Evolutionary conservation across 2,329 filamentous ascomycete genomes (phyloP).

Genomic region (Pyrenophora tritici-repentis): DNA sequence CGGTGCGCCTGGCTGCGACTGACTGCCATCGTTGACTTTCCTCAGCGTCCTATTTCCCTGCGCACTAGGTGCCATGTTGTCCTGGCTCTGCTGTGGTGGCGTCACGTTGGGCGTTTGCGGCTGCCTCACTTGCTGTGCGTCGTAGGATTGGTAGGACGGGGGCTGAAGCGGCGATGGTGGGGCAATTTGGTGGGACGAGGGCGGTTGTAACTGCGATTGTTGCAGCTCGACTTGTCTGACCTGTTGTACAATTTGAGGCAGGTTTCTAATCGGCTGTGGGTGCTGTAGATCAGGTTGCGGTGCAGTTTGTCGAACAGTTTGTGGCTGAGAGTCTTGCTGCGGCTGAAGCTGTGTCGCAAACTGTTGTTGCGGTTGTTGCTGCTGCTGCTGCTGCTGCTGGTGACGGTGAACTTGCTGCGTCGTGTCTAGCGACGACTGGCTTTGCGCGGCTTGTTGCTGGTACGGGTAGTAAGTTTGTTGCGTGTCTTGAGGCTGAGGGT

Average conservation of each 20-base stretch:
- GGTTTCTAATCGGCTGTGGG: conserved; percentile 37
- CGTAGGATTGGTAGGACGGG: conserved; percentile 40
- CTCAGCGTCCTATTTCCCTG: conserved; percentile 37
- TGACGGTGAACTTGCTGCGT: conserved; percentile 33
- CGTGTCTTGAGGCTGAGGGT: conserved; percentile 36
- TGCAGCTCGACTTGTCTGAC: conserved; percentile 34
- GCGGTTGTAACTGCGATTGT: conserved; percentile 38
- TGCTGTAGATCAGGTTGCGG: conserved; percentile 41
- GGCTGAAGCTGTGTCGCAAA: conserved; percentile 18
- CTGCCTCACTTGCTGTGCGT: conserved; percentile 36
- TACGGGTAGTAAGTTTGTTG: conserved; percentile 33
- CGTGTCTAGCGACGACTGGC: conserved; percentile 33
- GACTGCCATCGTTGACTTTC: conserved; percentile 41
- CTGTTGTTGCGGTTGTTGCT: conserved; percentile 5
- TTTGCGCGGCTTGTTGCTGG: conserved; percentile 23
- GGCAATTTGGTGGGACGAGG: conserved; percentile 43
- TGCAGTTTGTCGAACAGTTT: conserved; percentile 34
- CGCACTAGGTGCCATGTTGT: conserved; percentile 40
- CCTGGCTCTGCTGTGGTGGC: conserved; percentile 37
- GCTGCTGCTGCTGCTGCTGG: conserved; percentile 32
- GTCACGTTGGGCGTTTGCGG: conserved; percentile 33
- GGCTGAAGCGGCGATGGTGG: conserved; percentile 45
- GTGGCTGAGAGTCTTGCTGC: conserved; percentile 35
- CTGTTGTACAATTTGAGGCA: conserved; percentile 39
- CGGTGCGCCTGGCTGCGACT: conserved; percentile 36